A percentile compares a stretch with the other conserved stretches of the same genome.
Conservation (phyloP, 495 filamentous ascomycete genomes). For the Xylaria flabelliformis region DNA sequence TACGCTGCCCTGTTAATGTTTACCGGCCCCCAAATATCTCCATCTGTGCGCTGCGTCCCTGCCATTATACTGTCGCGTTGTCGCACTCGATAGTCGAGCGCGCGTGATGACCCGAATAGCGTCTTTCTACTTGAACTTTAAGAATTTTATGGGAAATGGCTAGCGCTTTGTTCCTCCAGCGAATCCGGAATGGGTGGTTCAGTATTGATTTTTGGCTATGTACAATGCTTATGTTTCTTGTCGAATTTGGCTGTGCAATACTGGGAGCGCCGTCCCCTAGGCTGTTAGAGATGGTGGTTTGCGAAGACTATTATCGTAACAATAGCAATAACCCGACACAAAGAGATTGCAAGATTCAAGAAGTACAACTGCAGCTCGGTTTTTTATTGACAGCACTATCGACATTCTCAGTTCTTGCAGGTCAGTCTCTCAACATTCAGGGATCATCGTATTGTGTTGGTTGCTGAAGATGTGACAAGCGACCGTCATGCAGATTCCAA, state of each 20-base stretch:
- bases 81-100: background rate
- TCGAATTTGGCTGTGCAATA: slow-evolving; percentile 13
- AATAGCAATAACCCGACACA: background rate
- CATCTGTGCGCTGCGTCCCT: background rate
- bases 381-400: slow-evolving; percentile 7
- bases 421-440: background rate
- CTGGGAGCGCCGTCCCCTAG: slow-evolving; percentile 16
- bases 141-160: background rate
- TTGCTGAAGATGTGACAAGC: background rate
- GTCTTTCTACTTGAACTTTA: background rate
- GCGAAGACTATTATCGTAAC: slow-evolving; percentile 7
- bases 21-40: background rate
- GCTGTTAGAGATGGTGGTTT: slow-evolving; percentile 10
- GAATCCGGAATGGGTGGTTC: background rate
- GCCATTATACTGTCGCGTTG: background rate
- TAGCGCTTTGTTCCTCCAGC: background rate
- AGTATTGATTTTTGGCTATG: slow-evolving; percentile 15
- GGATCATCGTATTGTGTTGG: background rate
- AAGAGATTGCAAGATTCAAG: slow-evolving; percentile 10
- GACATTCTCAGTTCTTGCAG: slow-evolving; percentile 17
- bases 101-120: background rate
- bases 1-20: background rate
- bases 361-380: background rate
- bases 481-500: slow-evolving; percentile 20
- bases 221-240: slow-evolving; percentile 12